phyloP scores from a whole-genome alignment of 2,329 filamentous ascomycete species.

The Hymenoscyphus repandus region DNA sequence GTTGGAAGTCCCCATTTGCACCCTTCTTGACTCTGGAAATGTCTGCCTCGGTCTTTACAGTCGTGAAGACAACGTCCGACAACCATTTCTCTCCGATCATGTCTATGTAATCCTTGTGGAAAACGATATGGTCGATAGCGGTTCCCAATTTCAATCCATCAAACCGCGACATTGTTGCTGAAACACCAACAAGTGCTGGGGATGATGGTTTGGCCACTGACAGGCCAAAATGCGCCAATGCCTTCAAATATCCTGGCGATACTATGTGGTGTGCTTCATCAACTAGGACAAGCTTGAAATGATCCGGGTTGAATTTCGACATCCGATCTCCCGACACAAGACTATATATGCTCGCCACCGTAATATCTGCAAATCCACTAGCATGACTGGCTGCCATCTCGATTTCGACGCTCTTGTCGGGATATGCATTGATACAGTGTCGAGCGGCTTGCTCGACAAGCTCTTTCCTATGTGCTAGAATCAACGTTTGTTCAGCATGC shows the following conservation, averaged over 20 bases:
- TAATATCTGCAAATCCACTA: slow-evolving; percentile 81
- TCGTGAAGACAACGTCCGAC: slow-evolving; percentile 88
- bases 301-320: slow-evolving; percentile 71
- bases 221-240: slow-evolving; percentile 75
- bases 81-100: slow-evolving; percentile 91
- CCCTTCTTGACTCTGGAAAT: slow-evolving; percentile 63
- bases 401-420: slow-evolving; percentile 74
- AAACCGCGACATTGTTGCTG: slow-evolving; percentile 71
- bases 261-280: slow-evolving; percentile 98
- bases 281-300: slow-evolving; percentile 86
- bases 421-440: slow-evolving; percentile 79
- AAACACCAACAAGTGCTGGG: slow-evolving; percentile 80
- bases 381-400: slow-evolving; percentile 82
- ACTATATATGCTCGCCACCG: slow-evolving; percentile 83
- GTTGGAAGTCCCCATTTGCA: slow-evolving; percentile 71
- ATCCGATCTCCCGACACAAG: slow-evolving; percentile 72
- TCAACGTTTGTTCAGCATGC: slow-evolving; percentile 70
- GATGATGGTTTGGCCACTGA: slow-evolving; percentile 45
- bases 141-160: slow-evolving; percentile 78
- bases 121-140: slow-evolving; percentile 92
- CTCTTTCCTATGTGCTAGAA: slow-evolving; percentile 87
- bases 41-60: slow-evolving; percentile 77
- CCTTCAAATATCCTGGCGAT: slow-evolving; percentile 69
- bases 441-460: slow-evolving; percentile 88
- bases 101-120: slow-evolving; percentile 78